Conservation (phyloP, 192 early-diverging fungal species). For the Haplosporangium gracile region DNA sequence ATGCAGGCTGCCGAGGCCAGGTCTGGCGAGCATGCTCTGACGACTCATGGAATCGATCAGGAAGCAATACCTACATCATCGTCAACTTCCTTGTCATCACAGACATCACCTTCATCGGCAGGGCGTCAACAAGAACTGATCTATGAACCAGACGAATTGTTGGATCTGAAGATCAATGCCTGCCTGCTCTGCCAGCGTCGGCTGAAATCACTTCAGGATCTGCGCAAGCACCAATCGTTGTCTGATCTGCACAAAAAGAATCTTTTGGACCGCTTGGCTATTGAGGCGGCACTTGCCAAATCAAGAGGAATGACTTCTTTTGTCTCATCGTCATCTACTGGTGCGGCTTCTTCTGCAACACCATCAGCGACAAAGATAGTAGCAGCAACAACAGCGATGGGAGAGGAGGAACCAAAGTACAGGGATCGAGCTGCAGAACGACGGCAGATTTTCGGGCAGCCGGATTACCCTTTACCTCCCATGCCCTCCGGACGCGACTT, state of each 20-base stretch:
- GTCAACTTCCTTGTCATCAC: not conserved
- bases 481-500: conserved; percentile 21
- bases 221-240: conserved; percentile 66
- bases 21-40: not conserved
- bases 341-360: not conserved
- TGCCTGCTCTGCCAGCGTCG: conserved; percentile 74
- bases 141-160: conserved; percentile 46
- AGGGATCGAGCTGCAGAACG: conserved; percentile 76
- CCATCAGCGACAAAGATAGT: not conserved
- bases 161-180: conserved; percentile 61
- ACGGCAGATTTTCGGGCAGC: conserved; percentile 70
- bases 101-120: not conserved
- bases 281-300: conserved; percentile 33
- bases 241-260: conserved; percentile 73
- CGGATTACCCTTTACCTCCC: conserved; percentile 57
- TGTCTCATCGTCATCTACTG: not conserved
- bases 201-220: conserved; percentile 62
- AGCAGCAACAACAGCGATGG: not conserved
- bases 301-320: conserved; percentile 10
- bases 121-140: not conserved
- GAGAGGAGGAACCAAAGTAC: conserved; percentile 59
- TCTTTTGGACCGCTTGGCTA: conserved; percentile 20
- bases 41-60: not conserved
- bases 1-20: conserved; percentile 12
- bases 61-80: not conserved